Evolutionary conservation across 805 yeast genomes (phyloP), one percentile per base, ranked within the genome.

Genomic region (Saccharomyces kudriavzevii): DNA sequence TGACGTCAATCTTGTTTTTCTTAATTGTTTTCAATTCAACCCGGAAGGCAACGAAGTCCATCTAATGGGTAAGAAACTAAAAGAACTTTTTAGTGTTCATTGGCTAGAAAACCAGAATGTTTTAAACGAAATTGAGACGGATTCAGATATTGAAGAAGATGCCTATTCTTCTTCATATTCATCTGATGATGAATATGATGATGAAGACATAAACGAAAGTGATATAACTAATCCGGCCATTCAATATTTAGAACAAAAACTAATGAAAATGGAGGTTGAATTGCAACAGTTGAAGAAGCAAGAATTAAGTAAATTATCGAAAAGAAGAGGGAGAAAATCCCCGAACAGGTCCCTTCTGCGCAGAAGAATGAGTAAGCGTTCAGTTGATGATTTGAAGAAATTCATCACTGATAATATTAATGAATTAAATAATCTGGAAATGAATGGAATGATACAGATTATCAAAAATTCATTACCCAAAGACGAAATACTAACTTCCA

Each of bases 11-110:
- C 77, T 90, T 56, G 87, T 94, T 55, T 91, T 94, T 74, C 76
- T 80, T 57, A 92, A 94, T 72, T 92, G 98, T 73, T 94, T 89
- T 69, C 76, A 79, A 14, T 94, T 92, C 75, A 94, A 94, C 70
- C 98, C 99, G 1, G 96, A 87, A 63, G 96, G 97, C n/a, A 84
- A 96, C 5, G 96, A 95, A 49, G 99, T 94, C 40, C 89, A 91
- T 69, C 80, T 82, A 78, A 87, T 94, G 95, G 99, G 98, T 20
- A 96, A 89, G 68, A 79, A 90, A 61, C 75, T 94, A 52, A 97
- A 94, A 71, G 84, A 84, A 25, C 79, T 87, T 2, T 94, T 92
- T 66, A 87, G 89, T 63, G 84, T 86, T 63, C 84, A 83, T 69
- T 92, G 98, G 97, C 78, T 82, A 26, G 90, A 89, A 60, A 82